Percentiles rank a stretch among this genome's conserved stretches.
phyloP scores from a whole-genome alignment of 192 early-diverging fungal species.

The Rhizoclosmatium sp. region DNA sequence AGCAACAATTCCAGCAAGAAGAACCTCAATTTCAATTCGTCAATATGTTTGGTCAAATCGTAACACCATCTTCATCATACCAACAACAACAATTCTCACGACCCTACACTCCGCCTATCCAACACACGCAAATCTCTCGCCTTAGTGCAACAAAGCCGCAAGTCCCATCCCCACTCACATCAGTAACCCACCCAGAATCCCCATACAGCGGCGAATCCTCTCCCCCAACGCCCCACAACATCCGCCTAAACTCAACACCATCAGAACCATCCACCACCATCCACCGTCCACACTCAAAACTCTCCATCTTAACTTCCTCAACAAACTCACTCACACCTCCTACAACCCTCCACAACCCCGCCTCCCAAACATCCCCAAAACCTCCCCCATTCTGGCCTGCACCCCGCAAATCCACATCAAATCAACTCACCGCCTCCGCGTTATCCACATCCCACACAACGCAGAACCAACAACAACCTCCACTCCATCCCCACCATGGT shows the following conservation, averaged over 20 bases:
- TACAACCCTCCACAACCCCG: constrained; percentile 28
- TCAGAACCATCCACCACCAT: too few relatives aligned
- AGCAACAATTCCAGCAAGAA: constrained; percentile 10
- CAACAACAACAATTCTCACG: background rate
- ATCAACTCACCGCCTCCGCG: background rate
- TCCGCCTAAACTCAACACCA: too few relatives aligned
- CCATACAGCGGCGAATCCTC: too few relatives aligned
- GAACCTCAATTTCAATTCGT: background rate
- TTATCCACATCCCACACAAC: background rate
- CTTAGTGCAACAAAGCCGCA: too few relatives aligned
- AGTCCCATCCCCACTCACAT: too few relatives aligned
- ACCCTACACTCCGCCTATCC: too few relatives aligned
- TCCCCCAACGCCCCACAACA: too few relatives aligned
- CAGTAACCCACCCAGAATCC: too few relatives aligned
- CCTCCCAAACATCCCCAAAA: background rate
- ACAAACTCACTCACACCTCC: constrained; percentile 46
- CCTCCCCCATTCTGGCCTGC: background rate
- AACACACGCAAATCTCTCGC: too few relatives aligned
- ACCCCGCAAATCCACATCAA: background rate
- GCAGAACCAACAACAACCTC: background rate
- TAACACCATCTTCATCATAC: background rate
- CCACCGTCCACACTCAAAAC: too few relatives aligned
- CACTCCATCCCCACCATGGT: background rate
- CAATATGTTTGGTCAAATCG: background rate
- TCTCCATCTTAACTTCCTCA: too few relatives aligned